Evolutionary conservation across 352 stramenopile species (phyloP), one percentile per base, ranked within the genome.

Genomic region (Globisporangium camurandrum): DNA sequence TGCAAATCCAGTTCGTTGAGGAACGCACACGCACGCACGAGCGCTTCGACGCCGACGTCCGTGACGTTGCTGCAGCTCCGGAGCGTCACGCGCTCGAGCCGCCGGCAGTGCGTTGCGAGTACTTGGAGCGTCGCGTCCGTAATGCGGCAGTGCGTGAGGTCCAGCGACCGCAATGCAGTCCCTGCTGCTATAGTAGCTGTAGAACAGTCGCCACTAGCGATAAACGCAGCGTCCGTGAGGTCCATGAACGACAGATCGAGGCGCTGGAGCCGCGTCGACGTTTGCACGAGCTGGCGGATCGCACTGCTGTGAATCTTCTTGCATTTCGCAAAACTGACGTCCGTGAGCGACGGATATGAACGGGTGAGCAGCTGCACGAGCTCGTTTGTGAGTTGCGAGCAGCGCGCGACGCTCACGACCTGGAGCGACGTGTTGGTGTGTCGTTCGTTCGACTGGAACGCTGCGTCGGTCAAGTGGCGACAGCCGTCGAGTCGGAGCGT

Each of bases 161-260:
- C 78, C 22, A 93, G 63, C 9, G 59, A 54, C 9, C 68, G 69
- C 7, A 93, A 64, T 9, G 56, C 45, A 8, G 62, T 64, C 0
- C 67, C 70, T 67, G 70, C 49, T n/a, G n/a, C n/a, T n/a, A n/a
- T n/a, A n/a, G n/a, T n/a, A n/a, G n/a, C n/a, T n/a, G n/a, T n/a
- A n/a, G n/a, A n/a, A n/a, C n/a, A n/a, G 49, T 40, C 36, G 75
- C 58, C 48, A 73, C 66, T 2, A 61, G 64, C 17, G 59, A 52
- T 46, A 44, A 92, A 89, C 41, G 75, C 69, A 0, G 64, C 67
- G 62, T 92, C 80, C 36, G 68, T 75, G 24, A 89, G 64, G 43
- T 85, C 75, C 75, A 88, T 93, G 62, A 90, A 94, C 31, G 84
- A 93, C 52, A 94, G 63, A 52, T 88, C 83, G 37, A 94, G 56